These are phyloP conservation scores for Chalciporus chontae DNA, from an alignment of 768 basidiomycete species.

Conservation along the genomic window DNA sequence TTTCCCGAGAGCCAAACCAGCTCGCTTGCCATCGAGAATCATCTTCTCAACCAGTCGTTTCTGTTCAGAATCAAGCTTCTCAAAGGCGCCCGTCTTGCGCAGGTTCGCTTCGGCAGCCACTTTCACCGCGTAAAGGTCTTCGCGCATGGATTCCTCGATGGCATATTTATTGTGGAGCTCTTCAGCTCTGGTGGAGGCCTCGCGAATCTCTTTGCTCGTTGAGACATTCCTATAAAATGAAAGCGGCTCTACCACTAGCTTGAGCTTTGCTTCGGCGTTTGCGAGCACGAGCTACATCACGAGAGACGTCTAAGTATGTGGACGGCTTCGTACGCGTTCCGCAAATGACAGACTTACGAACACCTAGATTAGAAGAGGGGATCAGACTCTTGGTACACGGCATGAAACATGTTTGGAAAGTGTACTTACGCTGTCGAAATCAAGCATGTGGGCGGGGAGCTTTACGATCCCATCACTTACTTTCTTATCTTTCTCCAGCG, in stretches of 20 bases:
- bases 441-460: conserved; percentile 53
- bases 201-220: conserved; percentile 64
- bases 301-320: conserved; percentile 16
- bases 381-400: background rate
- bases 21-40: conserved; percentile 71
- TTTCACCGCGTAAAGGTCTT: conserved; percentile 75
- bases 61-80: conserved; percentile 63
- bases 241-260: conserved; percentile 52
- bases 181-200: conserved; percentile 74
- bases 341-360: conserved; percentile 50
- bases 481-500: conserved; percentile 53
- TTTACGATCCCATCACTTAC: conserved; percentile 58
- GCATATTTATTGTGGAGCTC: conserved; percentile 59
- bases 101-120: conserved; percentile 65
- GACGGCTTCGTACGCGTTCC: background rate
- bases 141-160: conserved; percentile 74
- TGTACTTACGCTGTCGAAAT: conserved; percentile 59
- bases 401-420: background rate
- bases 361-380: conserved; percentile 41
- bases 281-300: conserved; percentile 53
- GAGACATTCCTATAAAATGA: conserved; percentile 82
- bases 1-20: conserved; percentile 70
- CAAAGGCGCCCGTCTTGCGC: conserved; percentile 55
- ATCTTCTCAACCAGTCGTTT: conserved; percentile 75
- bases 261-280: conserved; percentile 52